Conservation (phyloP, 1,284 basidiomycete genomes). For the Neolentinus lepideus region DNA sequence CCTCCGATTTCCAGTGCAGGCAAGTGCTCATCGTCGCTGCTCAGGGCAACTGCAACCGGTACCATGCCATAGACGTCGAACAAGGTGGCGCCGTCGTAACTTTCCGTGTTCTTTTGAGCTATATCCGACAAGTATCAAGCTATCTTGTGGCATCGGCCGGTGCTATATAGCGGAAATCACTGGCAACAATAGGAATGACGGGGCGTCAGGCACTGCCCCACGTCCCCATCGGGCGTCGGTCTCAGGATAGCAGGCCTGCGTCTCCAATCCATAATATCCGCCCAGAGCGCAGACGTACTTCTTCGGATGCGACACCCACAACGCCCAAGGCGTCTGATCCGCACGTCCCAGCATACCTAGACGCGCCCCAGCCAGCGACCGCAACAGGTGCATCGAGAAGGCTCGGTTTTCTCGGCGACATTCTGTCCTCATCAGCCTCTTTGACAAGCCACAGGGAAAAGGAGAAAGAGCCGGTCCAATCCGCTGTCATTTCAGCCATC, state of each 20-base stretch:
- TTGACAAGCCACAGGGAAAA: neutral
- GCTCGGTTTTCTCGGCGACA: slow-evolving; percentile 25
- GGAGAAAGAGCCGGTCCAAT: neutral
- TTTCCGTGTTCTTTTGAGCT: neutral
- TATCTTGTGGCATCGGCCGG: neutral
- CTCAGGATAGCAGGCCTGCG: neutral
- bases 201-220: neutral
- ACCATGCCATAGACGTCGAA: neutral
- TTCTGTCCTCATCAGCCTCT: slow-evolving; percentile 18
- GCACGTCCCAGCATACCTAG: neutral
- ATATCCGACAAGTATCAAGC: neutral
- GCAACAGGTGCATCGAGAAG: slow-evolving; percentile 9
- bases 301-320: neutral
- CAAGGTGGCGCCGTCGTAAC: neutral
- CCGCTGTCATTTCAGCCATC: neutral
- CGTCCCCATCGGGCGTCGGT: neutral
- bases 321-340: neutral
- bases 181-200: neutral
- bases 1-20: neutral
- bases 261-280: neutral
- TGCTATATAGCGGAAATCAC: neutral
- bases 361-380: neutral
- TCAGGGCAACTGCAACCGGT: neutral
- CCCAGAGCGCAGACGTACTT: neutral
- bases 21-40: no score